Base-by-base conservation (phyloP, 176 grass and related monocot genomes). In the Eleusine coracana region DNA sequence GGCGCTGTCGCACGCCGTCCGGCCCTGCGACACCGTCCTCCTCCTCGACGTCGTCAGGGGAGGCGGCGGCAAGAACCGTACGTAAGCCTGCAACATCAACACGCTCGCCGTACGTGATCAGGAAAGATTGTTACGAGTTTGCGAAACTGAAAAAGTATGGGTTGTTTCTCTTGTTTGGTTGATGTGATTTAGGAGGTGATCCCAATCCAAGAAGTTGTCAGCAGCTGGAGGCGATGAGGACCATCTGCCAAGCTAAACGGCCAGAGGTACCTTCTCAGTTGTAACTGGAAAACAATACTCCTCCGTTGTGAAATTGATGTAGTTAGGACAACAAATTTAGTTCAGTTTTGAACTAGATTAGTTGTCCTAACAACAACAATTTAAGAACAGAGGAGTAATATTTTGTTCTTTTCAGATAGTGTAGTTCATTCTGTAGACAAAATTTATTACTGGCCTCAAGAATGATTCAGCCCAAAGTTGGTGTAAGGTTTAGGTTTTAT, bases 1-100 rank as follows among this genome's bases (percentile, higher is more conserved):
- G 94, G 89, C 87, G 66, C 91, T 97, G 45, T 92, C 94, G 34
- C 91, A 94, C 76, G 82, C 94, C 23, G 83, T 92, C 28, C 87
- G 89, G 54, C 79, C 80, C 0, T 77, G 75, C 66, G 94, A 97
- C 70, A 92, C 80, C 1, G 29, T 97, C 49, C 68, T 94, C 81
- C 94, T 97, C 29, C 87, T 97, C 29, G 81, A 88, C 74, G 51
- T 94, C 78, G 64, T 87, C 82, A 75, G 76, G 67, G 64, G 17
- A 21, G 17, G 31, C 79, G 27, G 59, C 82, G 50, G 70, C 76
- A 87, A 91, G 82, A 70, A 72, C 64, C 17, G 82, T 90, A 52
- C 70, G 82, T 86, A 72, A 50, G 45, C 80, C 10, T 68, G 61
- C 31, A 10, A 5, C 8, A 70, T 63, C 10, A 41, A 20, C 55